Conservation (phyloP, 352 stramenopile genomes). For the Pythium biforme region DNA sequence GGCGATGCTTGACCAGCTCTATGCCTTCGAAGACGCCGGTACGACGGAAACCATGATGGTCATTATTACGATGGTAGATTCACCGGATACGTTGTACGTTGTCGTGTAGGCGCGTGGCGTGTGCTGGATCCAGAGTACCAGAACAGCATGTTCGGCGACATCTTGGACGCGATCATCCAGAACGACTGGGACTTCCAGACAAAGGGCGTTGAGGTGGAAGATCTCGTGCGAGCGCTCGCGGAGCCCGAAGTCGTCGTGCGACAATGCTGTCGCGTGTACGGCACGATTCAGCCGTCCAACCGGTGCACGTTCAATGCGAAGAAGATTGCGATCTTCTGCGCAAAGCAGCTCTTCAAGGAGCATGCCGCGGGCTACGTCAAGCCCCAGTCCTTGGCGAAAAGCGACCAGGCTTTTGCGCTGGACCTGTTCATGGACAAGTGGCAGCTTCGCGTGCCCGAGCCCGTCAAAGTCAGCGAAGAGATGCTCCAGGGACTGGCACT, state of each 20-base stretch:
- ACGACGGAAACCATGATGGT: background rate
- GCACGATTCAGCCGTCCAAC: conserved; percentile 26
- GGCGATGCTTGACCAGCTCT: conserved; percentile 53
- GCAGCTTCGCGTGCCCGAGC: conserved; percentile 70
- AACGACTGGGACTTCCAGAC: conserved; percentile 61
- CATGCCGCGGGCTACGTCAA: conserved; percentile 41
- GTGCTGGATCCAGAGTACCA: conserved; percentile 61
- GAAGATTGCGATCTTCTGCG: conserved; percentile 74
- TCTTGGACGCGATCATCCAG: conserved; percentile 73
- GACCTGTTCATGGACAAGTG: conserved; percentile 83
- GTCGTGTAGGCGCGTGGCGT: conserved; percentile 42
- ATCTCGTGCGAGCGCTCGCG: conserved; percentile 35
- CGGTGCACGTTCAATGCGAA: conserved; percentile 47
- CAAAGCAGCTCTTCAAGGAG: conserved; percentile 74
- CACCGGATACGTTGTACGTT: too few species aligned
- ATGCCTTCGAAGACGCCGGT: conserved; percentile 72
- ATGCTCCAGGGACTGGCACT: conserved; percentile 72
- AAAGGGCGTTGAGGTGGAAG: conserved; percentile 38
- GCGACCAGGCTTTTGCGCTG: conserved; percentile 46
- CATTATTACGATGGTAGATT: too few species aligned
- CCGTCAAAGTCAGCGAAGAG: conserved; percentile 51
- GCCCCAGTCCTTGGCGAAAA: conserved; percentile 17
- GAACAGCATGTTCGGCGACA: conserved; percentile 57
- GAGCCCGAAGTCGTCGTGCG: conserved; percentile 55
- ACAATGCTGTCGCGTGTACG: conserved; percentile 75